Percentiles rank a stretch among this genome's conserved stretches.
These are phyloP conservation scores for Tuber magnatum DNA, from an alignment of 495 filamentous ascomycete species.

Conservation along the genomic window DNA sequence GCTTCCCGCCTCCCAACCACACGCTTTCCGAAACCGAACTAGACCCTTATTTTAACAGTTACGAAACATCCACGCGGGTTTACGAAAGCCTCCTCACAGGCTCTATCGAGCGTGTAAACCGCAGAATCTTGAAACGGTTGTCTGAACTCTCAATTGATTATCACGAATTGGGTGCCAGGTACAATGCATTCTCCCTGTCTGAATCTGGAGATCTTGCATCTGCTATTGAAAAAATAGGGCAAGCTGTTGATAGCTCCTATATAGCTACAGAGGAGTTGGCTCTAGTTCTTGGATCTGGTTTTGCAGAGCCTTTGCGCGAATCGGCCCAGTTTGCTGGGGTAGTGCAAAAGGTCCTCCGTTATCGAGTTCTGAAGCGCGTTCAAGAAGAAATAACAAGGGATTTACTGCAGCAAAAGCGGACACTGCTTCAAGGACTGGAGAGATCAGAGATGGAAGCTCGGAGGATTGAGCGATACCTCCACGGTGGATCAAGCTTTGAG, in stretches of 20 bases:
- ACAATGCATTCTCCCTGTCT: slow-evolving; percentile 93
- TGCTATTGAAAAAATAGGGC: slow-evolving; percentile 87
- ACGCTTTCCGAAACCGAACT: slow-evolving; percentile 78
- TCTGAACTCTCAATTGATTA: slow-evolving; percentile 77
- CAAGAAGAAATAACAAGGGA: slow-evolving; percentile 97
- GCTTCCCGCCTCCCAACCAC: slow-evolving; percentile 74
- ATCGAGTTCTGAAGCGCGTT: slow-evolving; percentile 81
- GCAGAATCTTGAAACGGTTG: slow-evolving; percentile 75
- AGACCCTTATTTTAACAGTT: slow-evolving; percentile 90
- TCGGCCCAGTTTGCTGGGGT: slow-evolving; percentile 95
- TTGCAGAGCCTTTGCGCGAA: slow-evolving; percentile 95
- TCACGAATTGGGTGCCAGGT: slow-evolving; percentile 82
- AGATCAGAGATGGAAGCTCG: slow-evolving; percentile 83
- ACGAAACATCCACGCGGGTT: slow-evolving; percentile 79
- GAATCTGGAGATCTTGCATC: slow-evolving; percentile 83
- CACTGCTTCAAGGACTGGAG: slow-evolving; percentile 73
- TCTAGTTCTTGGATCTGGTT: slow-evolving; percentile 70
- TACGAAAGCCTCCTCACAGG: slow-evolving; percentile 79
- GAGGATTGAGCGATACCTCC: slow-evolving; percentile 85
- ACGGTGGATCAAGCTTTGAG: slow-evolving; percentile 25
- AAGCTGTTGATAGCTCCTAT: slow-evolving; percentile 92
- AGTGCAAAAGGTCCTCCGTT: slow-evolving; percentile 77
- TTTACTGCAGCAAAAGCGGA: slow-evolving; percentile 73
- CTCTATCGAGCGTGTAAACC: slow-evolving; percentile 91
- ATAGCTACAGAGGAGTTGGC: slow-evolving; percentile 91